Percentiles rank a stretch among this genome's conserved stretches.
phyloP scores from a whole-genome alignment of 2,329 filamentous ascomycete species.

The Alternaria hordeiaustralica region DNA sequence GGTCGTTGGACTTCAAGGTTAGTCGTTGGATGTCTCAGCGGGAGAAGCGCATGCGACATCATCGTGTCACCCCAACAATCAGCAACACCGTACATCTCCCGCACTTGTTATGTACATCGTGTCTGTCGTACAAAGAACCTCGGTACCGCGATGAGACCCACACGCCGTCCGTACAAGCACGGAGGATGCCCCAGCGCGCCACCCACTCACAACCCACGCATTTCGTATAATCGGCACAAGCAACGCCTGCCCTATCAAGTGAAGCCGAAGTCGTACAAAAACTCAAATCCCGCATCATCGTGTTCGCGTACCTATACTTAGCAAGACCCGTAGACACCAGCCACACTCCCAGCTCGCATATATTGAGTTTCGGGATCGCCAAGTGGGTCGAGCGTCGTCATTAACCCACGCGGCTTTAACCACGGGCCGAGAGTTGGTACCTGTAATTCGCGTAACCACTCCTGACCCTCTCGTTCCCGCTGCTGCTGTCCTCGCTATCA shows the following conservation, averaged over 20 bases:
- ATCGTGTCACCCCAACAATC: background rate
- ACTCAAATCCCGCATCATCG: background rate
- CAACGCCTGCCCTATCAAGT: too few relatives aligned
- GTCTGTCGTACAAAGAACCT: too few relatives aligned
- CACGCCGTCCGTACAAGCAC: background rate
- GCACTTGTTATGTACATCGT: background rate
- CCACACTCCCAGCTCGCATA: background rate
- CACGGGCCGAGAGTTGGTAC: background rate
- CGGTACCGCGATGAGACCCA: too few relatives aligned
- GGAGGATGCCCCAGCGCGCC: background rate
- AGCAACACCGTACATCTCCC: background rate
- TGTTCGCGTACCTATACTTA: background rate
- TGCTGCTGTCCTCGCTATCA: background rate
- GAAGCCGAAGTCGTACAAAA: background rate
- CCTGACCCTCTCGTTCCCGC: background rate
- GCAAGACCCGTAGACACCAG: background rate
- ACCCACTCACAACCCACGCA: background rate
- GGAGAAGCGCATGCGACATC: background rate
- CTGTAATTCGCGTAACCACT: background rate
- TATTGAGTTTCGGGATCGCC: background rate
- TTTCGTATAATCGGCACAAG: background rate
- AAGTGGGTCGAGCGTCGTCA: constrained; percentile 6
- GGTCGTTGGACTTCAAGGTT: too few relatives aligned
- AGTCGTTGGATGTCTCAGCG: background rate
- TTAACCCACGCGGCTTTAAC: constrained; percentile 2